Percentiles rank a stretch among this genome's conserved stretches.
phyloP scores from a whole-genome alignment of 1,284 basidiomycete species.

The Trametes hirsuta region DNA sequence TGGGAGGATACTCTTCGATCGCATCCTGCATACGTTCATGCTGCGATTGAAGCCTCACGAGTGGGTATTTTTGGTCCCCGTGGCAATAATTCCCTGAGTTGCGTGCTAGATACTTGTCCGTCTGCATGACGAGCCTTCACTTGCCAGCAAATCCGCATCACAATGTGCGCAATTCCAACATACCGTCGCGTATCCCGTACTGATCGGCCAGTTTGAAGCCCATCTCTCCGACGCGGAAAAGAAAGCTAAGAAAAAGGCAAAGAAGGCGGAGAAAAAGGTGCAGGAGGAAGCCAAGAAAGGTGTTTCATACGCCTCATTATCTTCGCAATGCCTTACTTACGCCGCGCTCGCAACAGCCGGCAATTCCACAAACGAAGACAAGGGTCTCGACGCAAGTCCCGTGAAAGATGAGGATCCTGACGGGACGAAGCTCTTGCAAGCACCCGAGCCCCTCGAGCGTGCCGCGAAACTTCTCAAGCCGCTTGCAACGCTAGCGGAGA shows the following conservation, averaged over 20 bases:
- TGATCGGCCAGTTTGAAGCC: slow-evolving; percentile 23
- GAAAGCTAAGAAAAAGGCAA: slow-evolving; percentile 90
- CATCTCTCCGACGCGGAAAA: slow-evolving; percentile 72
- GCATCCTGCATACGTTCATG: slow-evolving; percentile 76
- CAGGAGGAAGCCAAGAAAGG: slow-evolving; percentile 69
- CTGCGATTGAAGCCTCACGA: slow-evolving; percentile 71
- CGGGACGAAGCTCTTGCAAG: slow-evolving; percentile 71
- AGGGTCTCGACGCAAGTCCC: slow-evolving; percentile 67
- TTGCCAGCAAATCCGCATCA: slow-evolving; percentile 48
- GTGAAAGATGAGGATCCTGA: slow-evolving; percentile 85
- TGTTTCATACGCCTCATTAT: slow-evolving; percentile 23
- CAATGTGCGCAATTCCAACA: slow-evolving; percentile 34
- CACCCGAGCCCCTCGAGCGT: slow-evolving; percentile 73
- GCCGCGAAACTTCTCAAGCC: slow-evolving; percentile 79
- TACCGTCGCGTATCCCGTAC: not conserved
- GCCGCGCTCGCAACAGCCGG: slow-evolving; percentile 17
- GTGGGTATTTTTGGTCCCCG: slow-evolving; percentile 41
- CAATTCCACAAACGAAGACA: slow-evolving; percentile 63
- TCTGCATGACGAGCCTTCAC: slow-evolving; percentile 75
- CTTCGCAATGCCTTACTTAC: not conserved
- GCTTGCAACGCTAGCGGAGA: slow-evolving; percentile 55
- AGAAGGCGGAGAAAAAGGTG: slow-evolving; percentile 78
- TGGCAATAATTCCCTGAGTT: not conserved
- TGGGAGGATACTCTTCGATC: slow-evolving; percentile 85
- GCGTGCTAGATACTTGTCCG: slow-evolving; percentile 68